Percentiles rank a stretch among this genome's conserved stretches.
Evolutionary conservation across 2,329 filamentous ascomycete genomes (phyloP).

Genomic region (Dendrostoma leiphaemia): DNA sequence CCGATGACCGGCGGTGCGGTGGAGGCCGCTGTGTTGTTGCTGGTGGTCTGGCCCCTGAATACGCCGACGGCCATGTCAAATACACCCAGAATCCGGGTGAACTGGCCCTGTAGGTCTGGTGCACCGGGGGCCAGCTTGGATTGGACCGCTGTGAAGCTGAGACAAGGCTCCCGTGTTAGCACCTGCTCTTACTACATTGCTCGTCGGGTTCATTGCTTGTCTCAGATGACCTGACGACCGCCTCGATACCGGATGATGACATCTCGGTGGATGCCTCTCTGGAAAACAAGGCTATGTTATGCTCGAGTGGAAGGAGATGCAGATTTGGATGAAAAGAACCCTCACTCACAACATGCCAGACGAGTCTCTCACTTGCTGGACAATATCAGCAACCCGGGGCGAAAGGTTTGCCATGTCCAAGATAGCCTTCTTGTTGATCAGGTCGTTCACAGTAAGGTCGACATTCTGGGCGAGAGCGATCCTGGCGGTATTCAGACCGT

Average conservation of each 20-base stretch:
- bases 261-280: too few species aligned
- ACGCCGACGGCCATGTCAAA: background rate
- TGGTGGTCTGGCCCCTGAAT: background rate
- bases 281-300: too few species aligned
- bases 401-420: background rate
- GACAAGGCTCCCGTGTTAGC: too few species aligned
- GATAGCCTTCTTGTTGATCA: background rate
- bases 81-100: background rate
- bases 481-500: background rate
- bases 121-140: background rate
- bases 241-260: too few species aligned
- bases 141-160: background rate
- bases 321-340: too few species aligned
- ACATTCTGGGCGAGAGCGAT: background rate
- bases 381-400: background rate
- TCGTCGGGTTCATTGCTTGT: too few species aligned
- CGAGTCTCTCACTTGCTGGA: background rate
- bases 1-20: background rate
- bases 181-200: too few species aligned
- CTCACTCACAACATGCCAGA: background rate
- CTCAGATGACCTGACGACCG: too few species aligned
- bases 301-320: too few species aligned
- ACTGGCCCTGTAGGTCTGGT: background rate
- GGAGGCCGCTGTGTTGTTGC: background rate
- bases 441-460: background rate